Base-by-base conservation (phyloP, 345 rosid species). In the Psidium guajava region DNA sequence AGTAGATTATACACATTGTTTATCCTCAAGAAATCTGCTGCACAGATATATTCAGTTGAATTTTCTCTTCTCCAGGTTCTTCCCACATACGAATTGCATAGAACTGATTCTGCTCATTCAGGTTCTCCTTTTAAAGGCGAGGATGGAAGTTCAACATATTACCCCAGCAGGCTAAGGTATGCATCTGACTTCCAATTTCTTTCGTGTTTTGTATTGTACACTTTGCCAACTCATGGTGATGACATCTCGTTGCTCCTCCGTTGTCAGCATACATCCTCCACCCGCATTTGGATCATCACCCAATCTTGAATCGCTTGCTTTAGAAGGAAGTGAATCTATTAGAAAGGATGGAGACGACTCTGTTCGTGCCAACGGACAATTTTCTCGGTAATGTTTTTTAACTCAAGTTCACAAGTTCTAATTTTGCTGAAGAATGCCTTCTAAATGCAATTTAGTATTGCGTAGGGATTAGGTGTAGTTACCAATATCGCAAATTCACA, bases 11-110 rank as follows among this genome's bases (percentile, higher is more conserved):
- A 69, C 77, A 69, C 47, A 32, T 16, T 36, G 77, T 32, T 40
- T 69, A 36, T 69, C 22, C 47, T 36, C 4, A 8, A 32, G 20
- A 36, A 69, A 36, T 36, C 11, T 69, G 36, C 58, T 69, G 82
- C 81, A 44, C 53, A 69, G 24, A 32, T 83, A 22, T 64, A 86
- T 75, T 83, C 47, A 51, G 53, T 82, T 44, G 69, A 56, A 50
- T 90, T 61, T 85, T 87, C 88, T 88, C 85, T 86, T 86, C 14
- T 88, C 87, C 91, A 97, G 99, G 95, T 95, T 91, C 96, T 90
- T 85, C 93, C 97, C 40, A 59, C 85, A 64, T 85, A 89, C 77
- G 93, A 91, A 82, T 88, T 87, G 58, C 91, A 86, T 87, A 89
- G 89, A 6, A 89, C 86, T 88, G 90, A 87, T 85, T 89, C 91